Evolutionary conservation across 2,329 filamentous ascomycete genomes (phyloP), one percentile per base, ranked within the genome.

Genomic region (Chalaropsis thielavioides): DNA sequence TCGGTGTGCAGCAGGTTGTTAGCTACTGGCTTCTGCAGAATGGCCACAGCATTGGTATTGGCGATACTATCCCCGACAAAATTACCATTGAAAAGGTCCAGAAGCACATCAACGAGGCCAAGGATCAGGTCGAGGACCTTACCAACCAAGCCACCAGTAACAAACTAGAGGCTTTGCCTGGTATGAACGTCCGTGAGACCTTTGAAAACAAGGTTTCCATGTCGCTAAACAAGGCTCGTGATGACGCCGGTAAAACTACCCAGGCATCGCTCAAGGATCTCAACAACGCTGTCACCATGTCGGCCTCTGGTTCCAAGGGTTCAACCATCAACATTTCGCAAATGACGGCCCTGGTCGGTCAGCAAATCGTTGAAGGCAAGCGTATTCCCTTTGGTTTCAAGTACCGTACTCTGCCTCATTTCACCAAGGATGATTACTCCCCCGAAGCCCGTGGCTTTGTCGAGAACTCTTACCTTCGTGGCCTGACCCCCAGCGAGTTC

Each of bases 371-470:
- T 8, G 94, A 99, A 78, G 95, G 94, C 72, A 96, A 96, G 77
- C 94, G 94, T 80, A 96, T 99, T 78, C 94, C 94, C 0, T 99
- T 96, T 72, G 94, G 95, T 24, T 99, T 99, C 84, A 96, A 97
- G 75, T 97, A 99, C 74, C 87, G 94, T 63, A 96, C 94, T 0
- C 79, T 99, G 67, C 94, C 94, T 2, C 94, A 99, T 76, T 99
- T 99, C 76, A 96, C 94, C 69, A 99, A 99, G 79, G 95, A 99
- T 71, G 95, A 99, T 75, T 99, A 97, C 75, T 97, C 92, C 22
- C 91, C 94, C 11, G 92, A 96, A 74, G 92, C 94, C 58, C 87
- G 94, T 78, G 94, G 94, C 51, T 99, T 99, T 72, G 94, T 99
- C 22, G 94, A 99, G 76, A 99, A 99, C 77, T 99, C 94, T 0